Percentiles rank a stretch among this genome's conserved stretches.
phyloP scores from a whole-genome alignment of 2,329 filamentous ascomycete species.

The Cladophialophora bantiana region DNA sequence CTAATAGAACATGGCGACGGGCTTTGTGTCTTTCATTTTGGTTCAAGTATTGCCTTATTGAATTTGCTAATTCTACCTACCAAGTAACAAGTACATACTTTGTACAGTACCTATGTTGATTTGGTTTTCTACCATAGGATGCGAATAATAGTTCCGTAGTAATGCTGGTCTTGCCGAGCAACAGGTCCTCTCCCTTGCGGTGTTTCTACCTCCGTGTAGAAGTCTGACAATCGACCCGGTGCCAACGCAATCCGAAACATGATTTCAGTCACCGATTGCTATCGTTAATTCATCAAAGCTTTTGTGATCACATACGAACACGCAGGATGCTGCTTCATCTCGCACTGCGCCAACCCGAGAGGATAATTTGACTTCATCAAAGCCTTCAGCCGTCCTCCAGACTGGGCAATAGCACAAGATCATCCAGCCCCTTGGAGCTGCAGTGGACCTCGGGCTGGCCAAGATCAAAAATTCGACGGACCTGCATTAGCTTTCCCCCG shows the following conservation, averaged over 20 bases:
- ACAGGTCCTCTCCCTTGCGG: not conserved
- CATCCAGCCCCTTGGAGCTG: constrained; percentile 11
- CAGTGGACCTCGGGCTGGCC: constrained; percentile 14
- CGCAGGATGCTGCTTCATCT: not conserved
- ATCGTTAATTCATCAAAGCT: not conserved
- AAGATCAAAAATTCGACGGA: constrained; percentile 24
- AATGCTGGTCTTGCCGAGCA: not conserved
- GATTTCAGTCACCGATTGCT: not conserved
- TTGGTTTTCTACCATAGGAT: not conserved
- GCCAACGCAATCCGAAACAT: not conserved
- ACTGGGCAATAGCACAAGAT: not conserved
- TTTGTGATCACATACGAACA: not conserved
- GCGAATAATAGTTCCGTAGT: not conserved
- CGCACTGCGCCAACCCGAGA: not conserved
- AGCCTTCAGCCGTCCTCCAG: not conserved
- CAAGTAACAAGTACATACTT: too few relatives aligned
- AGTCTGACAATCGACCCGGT: not conserved
- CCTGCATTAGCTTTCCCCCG: constrained; percentile 32
- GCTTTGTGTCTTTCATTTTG: not conserved
- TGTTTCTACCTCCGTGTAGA: not conserved
- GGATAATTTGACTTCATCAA: constrained; percentile 2
- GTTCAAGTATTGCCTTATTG: not conserved
- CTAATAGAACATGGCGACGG: not conserved
- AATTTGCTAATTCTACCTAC: not conserved
- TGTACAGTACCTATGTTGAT: too few relatives aligned